phyloP scores from a whole-genome alignment of 768 basidiomycete species.

The Macrolepiota dolichaula region DNA sequence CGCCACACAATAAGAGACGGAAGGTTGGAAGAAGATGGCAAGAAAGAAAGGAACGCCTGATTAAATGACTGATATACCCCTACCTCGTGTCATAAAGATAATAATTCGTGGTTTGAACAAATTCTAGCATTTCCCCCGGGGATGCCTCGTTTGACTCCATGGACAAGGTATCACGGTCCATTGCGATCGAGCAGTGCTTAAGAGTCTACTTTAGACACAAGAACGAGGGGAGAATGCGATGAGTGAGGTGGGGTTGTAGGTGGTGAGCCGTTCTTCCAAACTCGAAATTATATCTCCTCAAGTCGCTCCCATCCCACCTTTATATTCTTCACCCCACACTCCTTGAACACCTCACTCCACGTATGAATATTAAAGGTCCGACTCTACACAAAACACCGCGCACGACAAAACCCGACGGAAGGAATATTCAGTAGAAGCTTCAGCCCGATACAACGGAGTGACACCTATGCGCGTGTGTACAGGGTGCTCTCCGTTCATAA shows the following conservation, averaged over 20 bases:
- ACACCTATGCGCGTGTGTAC: background rate
- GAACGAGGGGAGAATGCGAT: background rate
- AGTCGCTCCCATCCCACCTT: background rate
- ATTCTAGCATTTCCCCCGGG: conserved; percentile 11
- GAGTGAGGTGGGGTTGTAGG: too few species aligned
- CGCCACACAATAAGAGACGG: background rate
- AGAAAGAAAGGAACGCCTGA: conserved; percentile 5
- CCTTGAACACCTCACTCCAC: background rate
- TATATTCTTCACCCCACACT: conserved; percentile 1
- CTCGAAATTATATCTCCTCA: background rate
- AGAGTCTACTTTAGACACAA: background rate
- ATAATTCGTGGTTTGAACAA: conserved; percentile 16
- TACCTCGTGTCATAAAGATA: conserved; percentile 13
- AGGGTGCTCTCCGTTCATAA: background rate
- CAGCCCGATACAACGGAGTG: background rate
- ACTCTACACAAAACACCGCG: background rate
- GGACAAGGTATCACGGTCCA: background rate
- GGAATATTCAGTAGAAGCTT: background rate
- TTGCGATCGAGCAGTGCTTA: background rate
- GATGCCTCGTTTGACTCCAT: background rate
- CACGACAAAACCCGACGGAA: background rate
- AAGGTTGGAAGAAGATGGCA: conserved; percentile 1
- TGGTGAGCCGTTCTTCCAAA: background rate
- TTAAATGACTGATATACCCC: conserved; percentile 13
- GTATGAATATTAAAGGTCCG: background rate